Base-by-base conservation (phyloP, 345 rosid genomes). In the Euclidium syriacum region DNA sequence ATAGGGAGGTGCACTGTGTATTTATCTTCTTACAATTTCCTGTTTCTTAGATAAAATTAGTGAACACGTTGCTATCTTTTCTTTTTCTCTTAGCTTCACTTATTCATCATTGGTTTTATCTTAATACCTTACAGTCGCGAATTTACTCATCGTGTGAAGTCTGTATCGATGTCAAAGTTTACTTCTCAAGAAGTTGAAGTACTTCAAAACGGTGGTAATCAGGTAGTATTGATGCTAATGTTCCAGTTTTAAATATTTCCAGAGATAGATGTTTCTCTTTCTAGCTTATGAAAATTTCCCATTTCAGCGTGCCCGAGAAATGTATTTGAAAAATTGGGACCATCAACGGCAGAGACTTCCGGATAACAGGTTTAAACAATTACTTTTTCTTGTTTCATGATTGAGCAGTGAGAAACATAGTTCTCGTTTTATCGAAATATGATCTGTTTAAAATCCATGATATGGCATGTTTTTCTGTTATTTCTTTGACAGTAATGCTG, bases 181-280 rank as follows among this genome's bases (percentile, higher is more conserved):
- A 84, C 90, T 63, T 83, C 88, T 46, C 87, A 90, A 78, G 97
- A 94, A 80, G 99, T 94, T 70, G 96, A 90, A 73, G 85, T 86
- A 26, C 97, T 94, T 77, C 97, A 94, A 73, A 84, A 71, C 65
- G 99, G 99, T 62, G 97, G 99, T 48, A 94, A 94, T 83, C 97
- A 94, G 97, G 97, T 94, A 75, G 14, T 14, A 51, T 39, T 48
- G 32, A 11, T 43, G 56, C 41, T 44, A 32, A 12, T 18, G 20
- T 49, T 43, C 47, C 12, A 16, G 8, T 26, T 49, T 50, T 16
- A 6, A 2, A 7, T 3, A 24, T 18, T 26, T 41, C 33, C 5
- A 49, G 71, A 67, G 70, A 34, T 22, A 4, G 39, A 47, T 59
- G 24, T 15, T 68, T 79, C 18, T 50, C 39, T 7, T 17, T 19